Base-by-base conservation (phyloP, 768 basidiomycete species). In the Tylopilus balloui region DNA sequence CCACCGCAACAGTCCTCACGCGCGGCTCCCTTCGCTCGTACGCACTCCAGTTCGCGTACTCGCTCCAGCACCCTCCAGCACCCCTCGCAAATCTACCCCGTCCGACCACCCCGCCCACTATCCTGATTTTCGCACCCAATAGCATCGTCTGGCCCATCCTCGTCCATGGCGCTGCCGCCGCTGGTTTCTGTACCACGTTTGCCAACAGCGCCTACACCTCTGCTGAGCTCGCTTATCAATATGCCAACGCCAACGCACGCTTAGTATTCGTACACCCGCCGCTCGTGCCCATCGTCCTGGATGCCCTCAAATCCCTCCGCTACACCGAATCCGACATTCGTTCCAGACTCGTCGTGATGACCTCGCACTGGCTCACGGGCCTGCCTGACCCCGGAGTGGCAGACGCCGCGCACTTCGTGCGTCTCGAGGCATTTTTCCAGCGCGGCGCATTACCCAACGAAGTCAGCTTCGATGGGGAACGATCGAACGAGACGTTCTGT, bases 161-260 rank as follows among this genome's bases (percentile, higher is more conserved):
- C 41, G 50, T 81, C 6, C 67, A 71, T 15, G 51, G 65, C 42
- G 65, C 67, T 62, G 71, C 84, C 36, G 84, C 89, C 0, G 85
- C 83, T 0, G 87, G 86, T 4, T 60, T 88, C 14, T 69, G 78
- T 37, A 77, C 79, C 45, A 87, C 89, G 0, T 79, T 88, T 13
- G 85, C 86, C 14, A 93, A 91, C 62, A 81, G 77, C 50, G 73
- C 75, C 0, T 92, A 88, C 59, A 85, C 81, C 4, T 63, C 81
- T 3, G 61, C 69, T 8, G 92, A 94, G 60, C 75, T 93, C 0
- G 74, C 72, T 1, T 80, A 81, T 64, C 92, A 94, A 62, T 83
- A 86, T 50, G 67, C 54, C 12, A 82, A 93, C 59, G 83, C 83
- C 45, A 68, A 75, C 3, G 84, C 92, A 0, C 72, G 74, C 42